Conservation (phyloP, 2,329 filamentous ascomycete genomes). For the Aspergillus intermedius region DNA sequence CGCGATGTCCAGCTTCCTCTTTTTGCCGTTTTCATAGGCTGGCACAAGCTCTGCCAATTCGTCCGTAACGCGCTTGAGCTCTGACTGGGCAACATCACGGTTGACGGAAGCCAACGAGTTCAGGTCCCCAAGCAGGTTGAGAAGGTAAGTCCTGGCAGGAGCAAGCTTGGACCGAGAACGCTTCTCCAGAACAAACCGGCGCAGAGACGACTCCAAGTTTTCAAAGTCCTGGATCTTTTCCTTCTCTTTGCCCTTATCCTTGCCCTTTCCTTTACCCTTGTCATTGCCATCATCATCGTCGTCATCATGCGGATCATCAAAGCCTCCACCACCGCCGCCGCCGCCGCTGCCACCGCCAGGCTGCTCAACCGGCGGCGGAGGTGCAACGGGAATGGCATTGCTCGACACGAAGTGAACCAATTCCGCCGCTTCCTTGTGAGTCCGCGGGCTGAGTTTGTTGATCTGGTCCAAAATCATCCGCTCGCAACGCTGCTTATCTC, state of each 20-base stretch:
- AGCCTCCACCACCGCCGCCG: slow-evolving; percentile 44
- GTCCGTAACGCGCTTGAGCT: slow-evolving; percentile 72
- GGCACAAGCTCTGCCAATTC: slow-evolving; percentile 81
- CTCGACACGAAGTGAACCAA: slow-evolving; percentile 97
- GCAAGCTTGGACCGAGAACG: slow-evolving; percentile 90
- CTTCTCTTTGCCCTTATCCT: slow-evolving; percentile 82
- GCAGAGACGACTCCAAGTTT: slow-evolving; percentile 76
- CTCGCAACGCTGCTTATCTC: slow-evolving; percentile 83
- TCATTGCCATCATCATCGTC: slow-evolving; percentile 49
- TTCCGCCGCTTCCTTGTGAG: slow-evolving; percentile 85
- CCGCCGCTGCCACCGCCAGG: slow-evolving; percentile 47
- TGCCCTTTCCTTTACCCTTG: slow-evolving; percentile 52
- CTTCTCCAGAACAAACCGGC: slow-evolving; percentile 93
- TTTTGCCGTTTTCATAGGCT: slow-evolving; percentile 74
- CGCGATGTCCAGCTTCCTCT: slow-evolving; percentile 69
- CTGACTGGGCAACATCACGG: slow-evolving; percentile 73
- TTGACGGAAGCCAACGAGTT: slow-evolving; percentile 79
- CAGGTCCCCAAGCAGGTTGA: slow-evolving; percentile 87
- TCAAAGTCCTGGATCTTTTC: slow-evolving; percentile 88
- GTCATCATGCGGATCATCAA: slow-evolving; percentile 50
- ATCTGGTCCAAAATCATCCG: slow-evolving; percentile 92
- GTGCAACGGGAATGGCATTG: slow-evolving; percentile 76
- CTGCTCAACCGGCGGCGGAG: slow-evolving; percentile 47
- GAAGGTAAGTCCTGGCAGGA: slow-evolving; percentile 87
- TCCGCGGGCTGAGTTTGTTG: slow-evolving; percentile 76